phyloP scores from a whole-genome alignment of 257 asterid species.

The Perilla frutescens region DNA sequence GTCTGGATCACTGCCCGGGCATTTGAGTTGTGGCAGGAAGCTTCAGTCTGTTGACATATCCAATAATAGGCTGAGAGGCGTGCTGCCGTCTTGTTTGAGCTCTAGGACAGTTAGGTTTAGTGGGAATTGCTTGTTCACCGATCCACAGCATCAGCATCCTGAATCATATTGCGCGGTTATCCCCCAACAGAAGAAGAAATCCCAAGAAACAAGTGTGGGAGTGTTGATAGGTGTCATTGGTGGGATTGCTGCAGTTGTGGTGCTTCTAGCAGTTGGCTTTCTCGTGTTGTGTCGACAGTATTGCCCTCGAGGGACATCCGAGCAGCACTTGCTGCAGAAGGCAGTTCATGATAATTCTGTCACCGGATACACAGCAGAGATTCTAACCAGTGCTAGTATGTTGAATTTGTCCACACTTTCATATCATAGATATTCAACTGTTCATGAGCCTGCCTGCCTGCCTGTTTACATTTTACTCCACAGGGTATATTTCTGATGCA shows the following conservation, averaged over 20 bases:
- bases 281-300: slow-evolving; percentile 50
- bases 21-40: slow-evolving; percentile 51
- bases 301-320: slow-evolving; percentile 54
- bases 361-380: slow-evolving; percentile 52
- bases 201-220: slow-evolving; percentile 42
- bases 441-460: background rate
- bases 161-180: slow-evolving; percentile 45
- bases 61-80: slow-evolving; percentile 60
- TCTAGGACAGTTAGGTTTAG: slow-evolving; percentile 42
- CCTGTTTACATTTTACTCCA: slow-evolving; percentile 25
- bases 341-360: slow-evolving; percentile 51
- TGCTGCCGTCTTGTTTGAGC: slow-evolving; percentile 64
- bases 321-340: slow-evolving; percentile 63
- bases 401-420: background rate
- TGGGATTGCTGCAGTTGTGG: slow-evolving; percentile 47
- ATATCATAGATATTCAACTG: background rate
- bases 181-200: slow-evolving; percentile 30
- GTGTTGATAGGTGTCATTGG: slow-evolving; percentile 51
- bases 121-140: slow-evolving; percentile 63
- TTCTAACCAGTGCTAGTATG: slow-evolving; percentile 64
- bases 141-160: slow-evolving; percentile 51
- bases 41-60: slow-evolving; percentile 62
- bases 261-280: slow-evolving; percentile 50
- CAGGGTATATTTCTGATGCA: slow-evolving; percentile 67
- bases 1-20: slow-evolving; percentile 51